Conservation (phyloP, 2,329 filamentous ascomycete genomes). For the Pyrenophora seminiperda region DNA sequence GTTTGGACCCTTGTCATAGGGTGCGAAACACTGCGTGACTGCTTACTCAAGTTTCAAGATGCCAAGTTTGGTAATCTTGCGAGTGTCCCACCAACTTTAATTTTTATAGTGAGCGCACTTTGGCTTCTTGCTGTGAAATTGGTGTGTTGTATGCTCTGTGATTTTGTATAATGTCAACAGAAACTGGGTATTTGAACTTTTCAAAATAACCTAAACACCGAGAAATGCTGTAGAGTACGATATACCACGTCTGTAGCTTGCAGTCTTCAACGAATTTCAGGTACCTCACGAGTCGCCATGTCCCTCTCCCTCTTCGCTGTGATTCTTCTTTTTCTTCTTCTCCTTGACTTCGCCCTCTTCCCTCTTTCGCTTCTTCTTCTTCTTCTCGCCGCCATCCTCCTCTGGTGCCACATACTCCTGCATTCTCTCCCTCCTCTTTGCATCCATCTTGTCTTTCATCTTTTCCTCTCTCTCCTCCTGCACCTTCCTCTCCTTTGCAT, state of each 20-base stretch:
- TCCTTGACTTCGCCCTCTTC: slow-evolving; percentile 58
- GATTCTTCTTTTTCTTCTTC: slow-evolving; percentile 49
- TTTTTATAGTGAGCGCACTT: too few relatives aligned
- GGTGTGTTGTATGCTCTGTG: background rate
- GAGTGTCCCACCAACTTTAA: too few relatives aligned
- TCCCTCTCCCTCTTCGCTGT: slow-evolving; percentile 26
- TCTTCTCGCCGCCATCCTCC: slow-evolving; percentile 66
- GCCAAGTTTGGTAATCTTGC: too few relatives aligned
- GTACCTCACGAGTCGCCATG: slow-evolving; percentile 31
- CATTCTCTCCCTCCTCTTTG: slow-evolving; percentile 83
- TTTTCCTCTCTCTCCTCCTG: slow-evolving; percentile 81
- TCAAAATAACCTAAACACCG: slow-evolving; percentile 32
- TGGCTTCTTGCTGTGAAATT: too few relatives aligned
- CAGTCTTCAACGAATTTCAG: background rate
- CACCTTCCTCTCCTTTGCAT: slow-evolving; percentile 83
- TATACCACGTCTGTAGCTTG: background rate
- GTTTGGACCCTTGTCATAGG: slow-evolving; percentile 17
- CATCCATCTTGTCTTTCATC: slow-evolving; percentile 84
- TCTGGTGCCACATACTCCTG: slow-evolving; percentile 86
- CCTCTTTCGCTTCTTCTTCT: slow-evolving; percentile 53
- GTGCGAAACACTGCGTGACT: slow-evolving; percentile 6
- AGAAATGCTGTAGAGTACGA: slow-evolving; percentile 23
- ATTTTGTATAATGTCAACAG: slow-evolving; percentile 4
- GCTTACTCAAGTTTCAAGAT: background rate
- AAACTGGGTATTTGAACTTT: slow-evolving; percentile 26